Percentiles rank a stretch among this genome's conserved stretches.
phyloP scores from a whole-genome alignment of 768 basidiomycete species.

The Gymnopilus junonius region DNA sequence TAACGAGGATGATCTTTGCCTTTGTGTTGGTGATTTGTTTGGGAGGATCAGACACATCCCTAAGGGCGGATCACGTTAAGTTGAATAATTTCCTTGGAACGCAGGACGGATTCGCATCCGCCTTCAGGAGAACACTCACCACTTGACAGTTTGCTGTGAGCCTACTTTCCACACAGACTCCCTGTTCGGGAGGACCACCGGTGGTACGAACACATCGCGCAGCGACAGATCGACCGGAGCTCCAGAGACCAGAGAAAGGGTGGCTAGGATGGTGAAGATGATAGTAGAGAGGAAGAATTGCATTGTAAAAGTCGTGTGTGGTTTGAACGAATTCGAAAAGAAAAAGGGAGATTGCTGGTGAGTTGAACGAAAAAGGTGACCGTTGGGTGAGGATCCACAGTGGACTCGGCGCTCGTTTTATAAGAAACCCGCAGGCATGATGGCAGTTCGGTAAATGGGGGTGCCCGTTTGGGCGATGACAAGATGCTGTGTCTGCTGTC shows the following conservation, averaged over 20 bases:
- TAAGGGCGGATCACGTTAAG: slow-evolving; percentile 22
- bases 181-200: slow-evolving; percentile 28
- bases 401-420: slow-evolving; percentile 14
- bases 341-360: background rate
- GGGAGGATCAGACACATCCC: slow-evolving; percentile 46
- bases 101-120: slow-evolving; percentile 18
- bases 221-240: slow-evolving; percentile 27
- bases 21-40: slow-evolving; percentile 44
- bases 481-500: slow-evolving; percentile 9
- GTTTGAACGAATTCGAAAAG: slow-evolving; percentile 3
- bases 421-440: slow-evolving; percentile 14
- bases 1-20: slow-evolving; percentile 43
- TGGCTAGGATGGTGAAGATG: slow-evolving; percentile 28
- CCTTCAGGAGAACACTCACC: slow-evolving; percentile 24
- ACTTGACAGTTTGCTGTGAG: slow-evolving; percentile 32
- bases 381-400: slow-evolving; percentile 19
- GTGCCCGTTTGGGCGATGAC: background rate
- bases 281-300: slow-evolving; percentile 24
- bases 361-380: slow-evolving; percentile 18
- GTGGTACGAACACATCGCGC: slow-evolving; percentile 38
- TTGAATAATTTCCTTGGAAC: background rate
- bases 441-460: slow-evolving; percentile 7
- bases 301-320: slow-evolving; percentile 14
- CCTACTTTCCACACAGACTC: slow-evolving; percentile 35
- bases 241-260: slow-evolving; percentile 28